Base-by-base conservation (phyloP, 176 grass and related monocot genomes). In the Musa acuminata region DNA sequence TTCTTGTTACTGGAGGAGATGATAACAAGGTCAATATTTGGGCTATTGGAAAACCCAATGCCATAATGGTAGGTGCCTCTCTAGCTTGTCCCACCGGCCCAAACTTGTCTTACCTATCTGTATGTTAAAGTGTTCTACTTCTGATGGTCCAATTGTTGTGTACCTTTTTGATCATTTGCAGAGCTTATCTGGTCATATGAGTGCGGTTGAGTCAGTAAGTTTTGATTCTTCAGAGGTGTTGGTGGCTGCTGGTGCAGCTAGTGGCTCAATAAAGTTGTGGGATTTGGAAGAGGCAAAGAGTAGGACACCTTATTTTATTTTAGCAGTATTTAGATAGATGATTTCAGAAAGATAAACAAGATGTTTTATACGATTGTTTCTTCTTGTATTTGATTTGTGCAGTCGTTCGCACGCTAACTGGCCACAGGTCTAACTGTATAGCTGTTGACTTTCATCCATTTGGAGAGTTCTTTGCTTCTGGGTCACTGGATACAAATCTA, bases 231-330 rank as follows among this genome's bases (percentile, higher is more conserved):
- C 87, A 63, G 94, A 93, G 87, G 78, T 85, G 79, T 77, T 87
- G 13, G 82, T 97, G 79, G 90, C 85, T 73, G 94, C 87, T 52
- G 94, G 94, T 79, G 82, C 87, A 55, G 86, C 90, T 13, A 89
- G 53, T 50, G 94, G 94, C 62, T 91, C 90, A 26, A 93, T 97
- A 81, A 97, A 97, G 79, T 75, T 97, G 88, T 97, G 94, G 94
- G 84, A 91, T 78, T 71, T 91, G 29, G 80, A 88, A 59, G 94
- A 97, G 69, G 84, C 86, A 25, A 97, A 97, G 80, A 84, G 90
- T 97, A 80, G 24, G 58, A 71, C 67, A 43, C 51, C 50, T n/a
- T 79, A 17, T 75, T 65, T n/a, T 53, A 55, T 21, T 17, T 14
- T 2, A 51, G 27, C 77, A 71, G 13, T 13, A 35, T 52, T 43